Base-by-base conservation (phyloP, 179 eudicot species). In the Amaranthus tricolor region DNA sequence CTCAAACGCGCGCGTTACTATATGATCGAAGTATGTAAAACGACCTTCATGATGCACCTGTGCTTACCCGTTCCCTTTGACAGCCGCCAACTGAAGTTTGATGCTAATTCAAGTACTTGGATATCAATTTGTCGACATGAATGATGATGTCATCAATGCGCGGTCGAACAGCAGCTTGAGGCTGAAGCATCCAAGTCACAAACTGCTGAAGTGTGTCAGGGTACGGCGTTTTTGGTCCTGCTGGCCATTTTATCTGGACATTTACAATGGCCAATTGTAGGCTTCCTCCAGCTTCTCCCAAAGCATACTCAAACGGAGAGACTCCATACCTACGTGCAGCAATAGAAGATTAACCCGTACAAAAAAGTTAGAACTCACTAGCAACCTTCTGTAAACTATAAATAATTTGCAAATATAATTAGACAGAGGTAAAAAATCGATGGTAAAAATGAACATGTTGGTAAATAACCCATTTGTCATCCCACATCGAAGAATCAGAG, bases 151-250 rank as follows among this genome's bases (percentile, higher is more conserved):
- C 99, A 44, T 90, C 97, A 14, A 95, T 95, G 76, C 85, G 82
- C 16, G 99, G 99, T 17, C 99, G 86, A 67, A 95, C 97, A 6
- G 99, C 78, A 58, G 93, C 84, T 74, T 93, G 97, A 14, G 99
- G 99, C 84, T 95, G 99, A 74, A 95, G 97, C 99, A 95, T 93
- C 99, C 99, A 92, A 19, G 93, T 89, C 74, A 95, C 96, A 48
- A 95, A 95, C 85, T 95, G 92, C 83, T 89, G 99, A 74, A 95
- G 95, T 15, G 93, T 82, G 6, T 90, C 99, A 5, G 99, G 97
- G 73, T 95, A 93, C 19, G 96, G 85, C 40, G 96, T 87, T 61
- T 87, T 87, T 65, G 96, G 95, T 57, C 95, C 93, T 2, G 85
- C 75, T 58, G 99, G 99, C 97, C 96, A 95, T 81, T 95, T 93